Base-by-base conservation (phyloP, 1,284 basidiomycete genomes). In the Puccinia polysora region DNA sequence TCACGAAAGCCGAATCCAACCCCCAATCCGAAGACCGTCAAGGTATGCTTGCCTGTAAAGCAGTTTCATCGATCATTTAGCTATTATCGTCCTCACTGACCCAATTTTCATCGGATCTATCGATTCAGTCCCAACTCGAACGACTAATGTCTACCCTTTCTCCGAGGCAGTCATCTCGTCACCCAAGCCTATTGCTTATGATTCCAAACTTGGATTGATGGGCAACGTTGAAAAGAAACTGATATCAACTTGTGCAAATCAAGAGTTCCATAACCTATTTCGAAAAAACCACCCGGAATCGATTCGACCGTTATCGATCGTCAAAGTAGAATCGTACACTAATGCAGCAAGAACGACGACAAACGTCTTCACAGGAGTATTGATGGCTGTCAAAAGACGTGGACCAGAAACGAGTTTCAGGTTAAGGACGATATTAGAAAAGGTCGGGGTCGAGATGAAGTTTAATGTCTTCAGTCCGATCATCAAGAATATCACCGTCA, bases 401-500 rank as follows among this genome's bases (percentile, higher is more conserved):
- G 65, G 55, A 7, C 58, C 36, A 1, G 65, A 58, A 25, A 69
- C 65, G 1, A 69, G 65, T 40, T 69, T 69, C 28, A 38, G 55
- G 25, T 28, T 69, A 32, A 34, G 65, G 30, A 45, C 52, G 20
- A 34, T 69, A 15, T 32, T 69, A 23, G 65, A 69, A 36, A 32
- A 40, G 49, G 55, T 59, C 7, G 65, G 65, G 0, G 47, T 69
- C 32, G 65, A 69, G 45, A 60, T 69, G 25, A 69, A 69, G 40
- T 59, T 69, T 14, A 59, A 50, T 36, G 40, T 69, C 15, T 58
- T 58, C 20, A 69, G 65, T 60, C 55, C 65, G 14, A 43, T 69
- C 38, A 69, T 69, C 43, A 69, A 69, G 30, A 69, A 69, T 32
- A 69, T 69, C 25, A 50, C 40, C 28, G 65, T 69, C 18, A 45